These are phyloP conservation scores for Prinsepia uniflora DNA, from an alignment of 306 rosid genomes.

Conservation along the genomic window DNA sequence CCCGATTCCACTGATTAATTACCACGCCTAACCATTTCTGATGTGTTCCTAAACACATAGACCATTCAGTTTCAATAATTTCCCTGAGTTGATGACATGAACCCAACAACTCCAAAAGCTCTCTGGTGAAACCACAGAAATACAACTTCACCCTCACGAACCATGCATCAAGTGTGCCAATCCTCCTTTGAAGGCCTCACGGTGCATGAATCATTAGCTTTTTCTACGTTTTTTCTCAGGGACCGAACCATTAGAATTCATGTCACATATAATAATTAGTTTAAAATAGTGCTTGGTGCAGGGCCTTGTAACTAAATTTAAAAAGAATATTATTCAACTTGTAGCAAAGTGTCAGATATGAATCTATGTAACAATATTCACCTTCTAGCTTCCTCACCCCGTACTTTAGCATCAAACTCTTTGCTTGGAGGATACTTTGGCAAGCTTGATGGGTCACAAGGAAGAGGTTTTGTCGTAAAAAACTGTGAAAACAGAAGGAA, in stretches of 20 bases:
- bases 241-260: background rate
- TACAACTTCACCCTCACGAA: background rate
- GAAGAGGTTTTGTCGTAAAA: conserved; percentile 82
- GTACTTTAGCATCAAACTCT: conserved; percentile 92
- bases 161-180: background rate
- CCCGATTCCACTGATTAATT: background rate
- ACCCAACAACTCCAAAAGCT: background rate
- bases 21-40: background rate
- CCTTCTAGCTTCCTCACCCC: conserved; percentile 99
- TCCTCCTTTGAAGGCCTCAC: background rate
- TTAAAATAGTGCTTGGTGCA: background rate
- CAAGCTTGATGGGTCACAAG: conserved; percentile 93
- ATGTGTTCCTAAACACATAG: background rate
- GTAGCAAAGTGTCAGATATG: conserved; percentile 4
- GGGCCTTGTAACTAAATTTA: background rate
- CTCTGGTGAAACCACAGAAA: background rate
- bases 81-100: background rate
- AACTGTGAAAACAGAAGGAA: conserved; percentile 45
- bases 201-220: background rate
- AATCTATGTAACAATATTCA: conserved; percentile 26
- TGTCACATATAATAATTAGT: background rate
- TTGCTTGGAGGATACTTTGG: conserved; percentile 99
- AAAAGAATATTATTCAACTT: conserved; percentile 5
- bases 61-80: background rate
- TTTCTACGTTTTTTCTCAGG: background rate